These are phyloP conservation scores for Acanthamoeba sp. DNA, from an alignment of 208 protist species.

Conservation along the genomic window DNA sequence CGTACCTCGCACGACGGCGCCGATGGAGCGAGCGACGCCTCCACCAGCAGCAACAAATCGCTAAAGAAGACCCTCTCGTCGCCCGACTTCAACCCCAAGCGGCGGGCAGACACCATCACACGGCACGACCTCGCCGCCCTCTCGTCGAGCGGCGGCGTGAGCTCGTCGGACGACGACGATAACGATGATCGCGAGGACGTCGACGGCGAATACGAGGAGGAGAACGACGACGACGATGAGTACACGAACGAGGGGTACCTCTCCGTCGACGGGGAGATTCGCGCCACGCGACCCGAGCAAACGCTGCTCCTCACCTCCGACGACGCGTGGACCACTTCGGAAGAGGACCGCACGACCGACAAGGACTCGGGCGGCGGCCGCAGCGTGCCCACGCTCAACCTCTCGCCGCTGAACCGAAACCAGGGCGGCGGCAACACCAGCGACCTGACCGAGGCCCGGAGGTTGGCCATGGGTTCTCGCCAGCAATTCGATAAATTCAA, in stretches of 20 bases:
- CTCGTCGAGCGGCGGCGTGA: background rate
- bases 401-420: constrained; percentile 15
- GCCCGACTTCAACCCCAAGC: constrained; percentile 16
- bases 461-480: no score
- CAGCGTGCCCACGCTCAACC: background rate
- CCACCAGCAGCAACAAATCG: background rate
- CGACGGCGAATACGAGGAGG: background rate
- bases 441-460: background rate
- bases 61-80: constrained; percentile 19
- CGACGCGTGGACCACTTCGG: constrained; percentile 5
- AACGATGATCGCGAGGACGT: background rate
- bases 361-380: background rate
- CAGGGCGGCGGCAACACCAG: background rate
- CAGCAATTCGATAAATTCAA: background rate
- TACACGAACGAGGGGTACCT: background rate
- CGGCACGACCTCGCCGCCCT: background rate
- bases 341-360: background rate
- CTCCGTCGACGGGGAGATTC: background rate
- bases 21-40: no score
- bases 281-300: background rate
- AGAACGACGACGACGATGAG: background rate
- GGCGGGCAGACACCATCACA: background rate
- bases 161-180: background rate
- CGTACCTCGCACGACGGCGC: no score
- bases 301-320: background rate